Evolutionary conservation across 306 rosid genomes (phyloP).

Genomic region (Vigna mungo): DNA sequence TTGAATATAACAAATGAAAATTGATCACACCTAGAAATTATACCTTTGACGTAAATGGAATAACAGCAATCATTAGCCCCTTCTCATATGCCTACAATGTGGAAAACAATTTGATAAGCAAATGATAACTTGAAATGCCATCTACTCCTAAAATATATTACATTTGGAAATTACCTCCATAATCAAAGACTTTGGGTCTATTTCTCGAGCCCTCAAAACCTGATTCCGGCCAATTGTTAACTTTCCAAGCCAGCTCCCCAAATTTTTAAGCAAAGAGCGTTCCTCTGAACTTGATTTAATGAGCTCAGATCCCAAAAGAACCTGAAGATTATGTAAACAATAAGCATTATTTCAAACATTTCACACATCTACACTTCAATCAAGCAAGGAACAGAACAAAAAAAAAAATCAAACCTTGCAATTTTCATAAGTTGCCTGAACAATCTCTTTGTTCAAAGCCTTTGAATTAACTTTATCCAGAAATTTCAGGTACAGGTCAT

Average conservation of each 20-base stretch:
- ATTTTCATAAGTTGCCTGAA: slow-evolving; percentile 91
- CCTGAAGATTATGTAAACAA: slow-evolving; percentile 59
- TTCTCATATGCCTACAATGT: slow-evolving; percentile 91
- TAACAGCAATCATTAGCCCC: slow-evolving; percentile 99
- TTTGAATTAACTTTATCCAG: slow-evolving; percentile 86
- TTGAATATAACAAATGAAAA: not conserved
- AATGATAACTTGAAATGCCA: slow-evolving; percentile 14
- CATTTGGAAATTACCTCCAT: slow-evolving; percentile 68
- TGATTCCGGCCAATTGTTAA: slow-evolving; percentile 96
- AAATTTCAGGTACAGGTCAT: slow-evolving; percentile 91
- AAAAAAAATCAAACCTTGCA: slow-evolving; percentile 77
- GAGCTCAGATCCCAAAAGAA: slow-evolving; percentile 94
- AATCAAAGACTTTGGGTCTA: slow-evolving; percentile 96
- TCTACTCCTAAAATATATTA: not conserved
- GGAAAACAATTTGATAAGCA: slow-evolving; percentile 30
- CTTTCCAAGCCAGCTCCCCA: slow-evolving; percentile 99
- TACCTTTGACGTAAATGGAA: slow-evolving; percentile 99
- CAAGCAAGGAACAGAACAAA: not conserved
- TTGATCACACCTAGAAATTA: slow-evolving; percentile 37
- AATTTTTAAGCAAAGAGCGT: slow-evolving; percentile 93
- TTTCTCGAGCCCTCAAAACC: slow-evolving; percentile 95
- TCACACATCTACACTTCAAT: slow-evolving; percentile 24
- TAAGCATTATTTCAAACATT: slow-evolving; percentile 14
- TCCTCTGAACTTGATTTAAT: slow-evolving; percentile 99
- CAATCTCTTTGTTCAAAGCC: slow-evolving; percentile 83